Evolutionary conservation across 2,329 filamentous ascomycete genomes (phyloP).

Genomic region (Harringtonia lauricola): DNA sequence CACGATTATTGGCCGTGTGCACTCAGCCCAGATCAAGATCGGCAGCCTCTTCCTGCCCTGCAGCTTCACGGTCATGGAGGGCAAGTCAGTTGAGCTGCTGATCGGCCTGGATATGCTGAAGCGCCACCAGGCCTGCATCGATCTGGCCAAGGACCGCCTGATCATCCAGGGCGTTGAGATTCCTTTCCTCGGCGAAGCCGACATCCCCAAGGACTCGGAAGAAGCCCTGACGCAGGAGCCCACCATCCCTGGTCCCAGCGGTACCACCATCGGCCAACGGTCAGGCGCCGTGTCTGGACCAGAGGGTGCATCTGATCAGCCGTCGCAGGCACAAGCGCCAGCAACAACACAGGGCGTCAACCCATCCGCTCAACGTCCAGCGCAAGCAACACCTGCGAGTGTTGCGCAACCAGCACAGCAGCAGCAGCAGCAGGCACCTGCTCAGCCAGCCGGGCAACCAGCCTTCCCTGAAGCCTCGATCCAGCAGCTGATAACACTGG

Average conservation of each 20-base stretch:
- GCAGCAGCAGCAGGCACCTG: neutral
- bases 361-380: neutral
- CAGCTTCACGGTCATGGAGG: conserved; percentile 99
- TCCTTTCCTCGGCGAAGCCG: conserved; percentile 80
- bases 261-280: conserved; percentile 76
- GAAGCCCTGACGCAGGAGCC: conserved; percentile 68
- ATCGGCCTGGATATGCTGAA: conserved; percentile 96
- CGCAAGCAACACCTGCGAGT: neutral
- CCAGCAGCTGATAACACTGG: conserved; percentile 64
- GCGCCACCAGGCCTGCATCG: conserved; percentile 86
- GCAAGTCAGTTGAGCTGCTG: conserved; percentile 87
- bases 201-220: conserved; percentile 79
- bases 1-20: conserved; percentile 86
- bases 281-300: conserved; percentile 64
- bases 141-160: conserved; percentile 73
- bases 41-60: conserved; percentile 79
- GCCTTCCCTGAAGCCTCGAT: conserved; percentile 47
- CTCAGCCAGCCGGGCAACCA: neutral
- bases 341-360: neutral
- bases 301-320: too few species aligned
- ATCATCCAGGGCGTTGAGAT: conserved; percentile 84
- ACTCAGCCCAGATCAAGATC: conserved; percentile 91
- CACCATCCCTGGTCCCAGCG: conserved; percentile 71
- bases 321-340: too few species aligned
- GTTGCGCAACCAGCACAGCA: neutral